Evolutionary conservation across 202 grass and related monocot genomes (phyloP).

Genomic region (Schoenoplectus tabernaemontani): DNA sequence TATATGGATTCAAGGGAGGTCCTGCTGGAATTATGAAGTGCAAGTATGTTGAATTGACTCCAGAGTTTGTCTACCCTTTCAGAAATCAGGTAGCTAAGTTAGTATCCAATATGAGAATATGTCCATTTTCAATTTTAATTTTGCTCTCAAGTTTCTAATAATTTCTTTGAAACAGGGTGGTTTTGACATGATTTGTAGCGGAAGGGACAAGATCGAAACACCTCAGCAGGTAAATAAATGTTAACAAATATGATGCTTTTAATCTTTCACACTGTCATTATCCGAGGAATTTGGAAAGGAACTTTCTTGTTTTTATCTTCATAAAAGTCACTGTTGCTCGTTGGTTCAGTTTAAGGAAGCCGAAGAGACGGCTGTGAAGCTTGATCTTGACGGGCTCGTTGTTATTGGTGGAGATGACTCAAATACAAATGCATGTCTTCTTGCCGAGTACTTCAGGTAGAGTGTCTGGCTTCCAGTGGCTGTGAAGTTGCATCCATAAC

Average conservation of each 20-base stretch:
- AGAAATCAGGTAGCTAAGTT: conserved; percentile 71
- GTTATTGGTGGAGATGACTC: conserved; percentile 99
- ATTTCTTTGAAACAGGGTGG: conserved; percentile 50
- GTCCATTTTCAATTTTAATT: background rate
- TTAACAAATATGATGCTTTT: background rate
- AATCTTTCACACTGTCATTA: background rate
- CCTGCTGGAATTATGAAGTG: conserved; percentile 93
- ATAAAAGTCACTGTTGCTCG: background rate
- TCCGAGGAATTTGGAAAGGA: no score
- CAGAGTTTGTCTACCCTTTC: conserved; percentile 81
- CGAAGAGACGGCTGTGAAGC: conserved; percentile 72
- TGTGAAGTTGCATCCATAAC: background rate
- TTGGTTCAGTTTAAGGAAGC: conserved; percentile 84
- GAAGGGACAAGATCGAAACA: conserved; percentile 99
- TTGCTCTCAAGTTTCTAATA: background rate
- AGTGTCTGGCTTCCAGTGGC: no score
- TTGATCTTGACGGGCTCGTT: conserved; percentile 89
- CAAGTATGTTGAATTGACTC: conserved; percentile 75
- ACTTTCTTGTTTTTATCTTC: background rate
- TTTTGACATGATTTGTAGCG: conserved; percentile 99
- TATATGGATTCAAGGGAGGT: conserved; percentile 93
- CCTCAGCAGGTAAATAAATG: conserved; percentile 78
- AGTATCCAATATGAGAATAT: background rate
- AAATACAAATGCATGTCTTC: conserved; percentile 96
- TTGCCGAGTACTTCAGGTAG: conserved; percentile 89